Conservation (phyloP, 2,329 filamentous ascomycete genomes). For the Pseudogymnoascus sp. region DNA sequence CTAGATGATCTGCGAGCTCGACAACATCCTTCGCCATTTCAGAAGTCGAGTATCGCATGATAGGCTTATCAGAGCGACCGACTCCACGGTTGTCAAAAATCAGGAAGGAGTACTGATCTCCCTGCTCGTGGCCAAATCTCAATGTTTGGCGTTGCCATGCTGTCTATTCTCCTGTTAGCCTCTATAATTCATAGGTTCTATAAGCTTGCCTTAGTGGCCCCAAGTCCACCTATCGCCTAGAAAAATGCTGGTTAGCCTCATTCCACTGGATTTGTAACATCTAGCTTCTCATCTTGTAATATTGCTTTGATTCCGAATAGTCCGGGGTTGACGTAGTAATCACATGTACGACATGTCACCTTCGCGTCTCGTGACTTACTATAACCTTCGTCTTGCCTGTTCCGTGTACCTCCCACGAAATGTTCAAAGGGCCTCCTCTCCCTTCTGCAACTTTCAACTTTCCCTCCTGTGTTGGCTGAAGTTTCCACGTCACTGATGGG, state of each 20-base stretch:
- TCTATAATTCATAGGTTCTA: conserved; percentile 7
- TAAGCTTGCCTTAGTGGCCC: conserved; percentile 43
- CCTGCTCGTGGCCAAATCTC: conserved; percentile 67
- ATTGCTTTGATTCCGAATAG: not conserved
- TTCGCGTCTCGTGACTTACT: conserved; percentile 41
- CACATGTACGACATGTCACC: not conserved
- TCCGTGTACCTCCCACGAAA: conserved; percentile 76
- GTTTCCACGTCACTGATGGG: conserved; percentile 56
- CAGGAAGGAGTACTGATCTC: conserved; percentile 61
- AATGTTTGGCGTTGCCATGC: conserved; percentile 79
- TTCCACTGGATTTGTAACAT: not conserved
- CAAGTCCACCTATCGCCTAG: conserved; percentile 76
- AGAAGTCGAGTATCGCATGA: conserved; percentile 68
- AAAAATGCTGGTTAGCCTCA: not conserved
- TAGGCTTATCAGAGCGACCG: conserved; percentile 69
- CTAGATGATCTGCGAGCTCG: conserved; percentile 60
- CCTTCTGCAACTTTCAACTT: conserved; percentile 55
- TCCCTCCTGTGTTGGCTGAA: conserved; percentile 57
- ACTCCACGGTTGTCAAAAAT: conserved; percentile 81
- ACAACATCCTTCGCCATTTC: conserved; percentile 76
- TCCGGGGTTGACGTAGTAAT: not conserved
- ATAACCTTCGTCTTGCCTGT: conserved; percentile 62
- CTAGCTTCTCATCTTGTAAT: not conserved
- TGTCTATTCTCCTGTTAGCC: conserved; percentile 33
- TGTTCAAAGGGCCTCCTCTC: conserved; percentile 66